A percentile compares a stretch with the other conserved stretches of the same genome.
phyloP scores from a whole-genome alignment of 2,329 filamentous ascomycete genomes.

The Colletotrichum sp. region DNA sequence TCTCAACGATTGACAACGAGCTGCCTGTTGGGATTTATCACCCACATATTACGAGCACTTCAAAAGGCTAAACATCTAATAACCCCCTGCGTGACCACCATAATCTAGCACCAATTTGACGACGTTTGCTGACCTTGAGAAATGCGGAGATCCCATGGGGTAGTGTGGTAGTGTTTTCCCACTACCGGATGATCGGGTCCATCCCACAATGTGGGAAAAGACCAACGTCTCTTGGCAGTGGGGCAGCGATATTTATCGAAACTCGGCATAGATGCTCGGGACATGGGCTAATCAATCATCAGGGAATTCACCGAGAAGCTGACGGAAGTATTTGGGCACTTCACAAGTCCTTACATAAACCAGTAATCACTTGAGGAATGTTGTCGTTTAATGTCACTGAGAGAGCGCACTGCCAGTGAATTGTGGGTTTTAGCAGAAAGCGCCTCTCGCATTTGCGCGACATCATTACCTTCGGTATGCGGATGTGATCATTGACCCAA shows the following conservation, averaged over 20 bases:
- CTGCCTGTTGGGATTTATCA: not conserved
- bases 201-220: not conserved
- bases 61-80: not conserved
- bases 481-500: accelerated
- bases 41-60: not conserved
- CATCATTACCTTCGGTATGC: not conserved
- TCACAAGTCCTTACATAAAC: not conserved
- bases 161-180: not conserved
- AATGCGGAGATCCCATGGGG: not conserved
- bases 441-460: not conserved
- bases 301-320: not conserved
- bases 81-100: not conserved
- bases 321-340: not conserved
- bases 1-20: not conserved
- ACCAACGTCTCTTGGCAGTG: not conserved
- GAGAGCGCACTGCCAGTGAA: not conserved
- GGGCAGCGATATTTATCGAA: not conserved
- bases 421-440: not conserved
- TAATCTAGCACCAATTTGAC: not conserved
- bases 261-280: not conserved
- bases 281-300: not conserved
- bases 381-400: not conserved
- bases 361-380: not conserved
- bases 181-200: not conserved
- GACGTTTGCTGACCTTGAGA: not conserved